Base-by-base conservation (phyloP, 768 basidiomycete genomes). In the Leccinum barrowsii region DNA sequence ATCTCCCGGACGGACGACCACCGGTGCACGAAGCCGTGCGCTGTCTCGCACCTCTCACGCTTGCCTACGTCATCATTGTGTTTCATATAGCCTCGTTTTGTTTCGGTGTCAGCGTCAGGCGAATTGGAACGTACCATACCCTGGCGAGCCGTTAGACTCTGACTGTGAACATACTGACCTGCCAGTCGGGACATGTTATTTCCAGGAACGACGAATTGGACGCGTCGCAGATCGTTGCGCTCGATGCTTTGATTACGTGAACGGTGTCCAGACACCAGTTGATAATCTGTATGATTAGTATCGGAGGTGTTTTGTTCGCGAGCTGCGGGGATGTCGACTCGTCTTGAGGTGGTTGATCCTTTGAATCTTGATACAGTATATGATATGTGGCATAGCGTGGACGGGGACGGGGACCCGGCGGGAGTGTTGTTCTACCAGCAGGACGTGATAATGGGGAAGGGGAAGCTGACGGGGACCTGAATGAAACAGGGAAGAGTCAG, bases 1-100 rank as follows among this genome's bases (percentile, higher is more conserved):
- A 62, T 68, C 54, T 40, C 37, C 54, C 64, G 10, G 59, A 61
- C 64, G 10, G 59, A 61, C 32, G 50, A 64, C 8, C 40, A 44
- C 19, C 42, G 4, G 19, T 44, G 42, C n/a, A 44, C 19, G 67
- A 63, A 19, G 32, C 70, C 10, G 6, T 68, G 35, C 64, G 58
- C 4, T 64, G 68, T 46, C 64, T 69, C 22, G 48, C 53, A n/a
- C 49, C 19, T 50, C 30, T 55, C 66, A 24, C 59, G 15, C 42
- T 34, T 46, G 19, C 62, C 66, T 50, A 42, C 21, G 5, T 56
- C 58, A 34, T 40, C 42, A 11, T 44, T 65, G 26, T 35, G 50
- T 42, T 63, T 66, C 44, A 59, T 6, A 19, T 44, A 44, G 42
- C 19, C 4, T 44, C 42, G 19, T 19, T 44, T 44, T 12, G 42